Evolutionary conservation across 345 rosid genomes (phyloP).

Genomic region (Geranium rotundifolium): DNA sequence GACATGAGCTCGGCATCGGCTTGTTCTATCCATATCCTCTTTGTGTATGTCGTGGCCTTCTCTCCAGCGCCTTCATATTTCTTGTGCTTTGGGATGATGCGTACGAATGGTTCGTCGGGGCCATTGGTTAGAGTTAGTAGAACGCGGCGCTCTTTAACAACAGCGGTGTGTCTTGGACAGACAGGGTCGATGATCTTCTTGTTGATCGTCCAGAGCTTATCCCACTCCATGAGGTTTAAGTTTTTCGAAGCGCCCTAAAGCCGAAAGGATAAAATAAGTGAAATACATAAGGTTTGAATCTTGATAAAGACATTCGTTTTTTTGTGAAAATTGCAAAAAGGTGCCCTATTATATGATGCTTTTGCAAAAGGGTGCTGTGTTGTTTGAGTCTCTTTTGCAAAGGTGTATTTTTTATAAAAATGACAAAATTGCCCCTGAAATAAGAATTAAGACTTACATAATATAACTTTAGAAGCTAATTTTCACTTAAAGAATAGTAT

Average conservation of each 20-base stretch:
- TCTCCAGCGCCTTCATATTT: conserved; percentile 91
- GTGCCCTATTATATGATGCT: too few species aligned
- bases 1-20: conserved; percentile 63
- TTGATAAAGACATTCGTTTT: not conserved
- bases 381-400: too few species aligned
- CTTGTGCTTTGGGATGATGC: conserved; percentile 73
- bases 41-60: conserved; percentile 73
- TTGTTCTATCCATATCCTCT: conserved; percentile 67
- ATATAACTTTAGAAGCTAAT: too few species aligned
- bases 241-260: conserved; percentile 89
- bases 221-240: conserved; percentile 97
- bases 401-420: too few species aligned
- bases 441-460: too few species aligned
- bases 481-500: too few species aligned
- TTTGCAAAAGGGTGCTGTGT: too few species aligned
- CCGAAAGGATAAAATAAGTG: conserved; percentile 5
- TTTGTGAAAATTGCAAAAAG: too few species aligned
- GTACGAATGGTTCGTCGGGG: conserved; percentile 62
- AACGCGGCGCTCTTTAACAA: conserved; percentile 47
- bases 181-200: conserved; percentile 90
- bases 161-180: conserved; percentile 94
- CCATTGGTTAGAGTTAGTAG: conserved; percentile 50
- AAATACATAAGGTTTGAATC: not conserved
- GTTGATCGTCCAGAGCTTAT: conserved; percentile 91
- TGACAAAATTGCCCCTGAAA: too few species aligned